Base-by-base conservation (phyloP, 306 rosid genomes). In the Inga oerstediana region DNA sequence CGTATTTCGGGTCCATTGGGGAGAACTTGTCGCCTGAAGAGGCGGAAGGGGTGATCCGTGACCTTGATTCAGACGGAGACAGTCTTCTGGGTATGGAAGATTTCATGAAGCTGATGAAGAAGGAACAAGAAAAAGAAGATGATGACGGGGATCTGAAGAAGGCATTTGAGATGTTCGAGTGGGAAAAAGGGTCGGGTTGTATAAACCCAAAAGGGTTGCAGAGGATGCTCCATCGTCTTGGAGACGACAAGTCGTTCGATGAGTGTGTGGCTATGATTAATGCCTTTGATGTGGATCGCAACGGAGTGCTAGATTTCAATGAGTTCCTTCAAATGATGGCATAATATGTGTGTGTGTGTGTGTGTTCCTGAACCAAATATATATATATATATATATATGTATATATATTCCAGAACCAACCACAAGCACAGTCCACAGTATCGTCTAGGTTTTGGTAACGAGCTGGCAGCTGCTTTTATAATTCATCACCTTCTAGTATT, bases 281-380 rank as follows among this genome's bases (percentile, higher is more conserved):
- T 41, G 92, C 84, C 69, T 93, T 85, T 56, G 97, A 93, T 34
- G 78, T 81, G 0, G 97, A 93, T 68, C 94, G 89, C 5, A 89
- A 93, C 15, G 97, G 97, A 1, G 88, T 90, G 17, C 91, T 93
- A 75, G 96, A 93, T 85, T 93, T 80, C 83, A 76, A 86, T 7
- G 97, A 93, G 85, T 93, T 93, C 78, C 89, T 90, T 78, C 91
- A 87, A 81, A 93, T 93, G 97, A 93, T 93, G 97, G 82, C 89
- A 35, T 43, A 4, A 71, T 0, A 34, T 11, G 5, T 1, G 1
- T 64, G 0, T 11, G 16, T 12, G 24, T 17, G 1, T 4, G n/a
- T 2, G 2, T 46, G 2, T 46, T 46, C 5, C 35, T 1, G 20
- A 59, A 27, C 17, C 68, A 22, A 62, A 27, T 27, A 27, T 27